Percentiles rank a stretch among this genome's conserved stretches.
phyloP scores from a whole-genome alignment of 768 basidiomycete genomes.

The Termitomyces sp. region DNA sequence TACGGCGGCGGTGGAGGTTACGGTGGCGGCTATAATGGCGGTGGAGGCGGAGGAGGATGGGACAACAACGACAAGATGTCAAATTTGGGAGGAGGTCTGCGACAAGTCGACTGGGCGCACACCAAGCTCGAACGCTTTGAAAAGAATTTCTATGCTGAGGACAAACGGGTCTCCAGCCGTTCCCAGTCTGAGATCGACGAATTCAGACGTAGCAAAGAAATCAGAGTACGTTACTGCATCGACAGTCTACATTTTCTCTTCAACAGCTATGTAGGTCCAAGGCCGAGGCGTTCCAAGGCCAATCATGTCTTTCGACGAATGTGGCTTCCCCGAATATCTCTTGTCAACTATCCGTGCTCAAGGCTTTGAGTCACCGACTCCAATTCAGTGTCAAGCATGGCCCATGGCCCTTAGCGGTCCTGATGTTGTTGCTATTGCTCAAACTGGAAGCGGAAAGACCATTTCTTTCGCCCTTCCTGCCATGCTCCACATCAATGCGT shows the following conservation, averaged over 20 bases:
- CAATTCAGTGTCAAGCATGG: slow-evolving; percentile 99
- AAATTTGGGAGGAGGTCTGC: slow-evolving; percentile 77
- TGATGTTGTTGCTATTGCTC: slow-evolving; percentile 94
- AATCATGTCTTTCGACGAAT: slow-evolving; percentile 89
- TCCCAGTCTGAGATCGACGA: slow-evolving; percentile 87
- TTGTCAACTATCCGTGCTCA: slow-evolving; percentile 91
- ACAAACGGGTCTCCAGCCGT: slow-evolving; percentile 74
- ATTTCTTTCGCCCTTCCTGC: slow-evolving; percentile 98
- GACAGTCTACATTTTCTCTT: background rate
- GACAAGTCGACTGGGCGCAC: slow-evolving; percentile 79
- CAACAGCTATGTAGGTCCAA: slow-evolving; percentile 58
- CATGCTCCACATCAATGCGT: slow-evolving; percentile 99
- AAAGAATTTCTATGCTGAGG: slow-evolving; percentile 97
- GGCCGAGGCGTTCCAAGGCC: slow-evolving; percentile 88
- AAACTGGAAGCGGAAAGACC: slow-evolving; percentile 98
- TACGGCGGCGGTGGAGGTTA: slow-evolving; percentile 35
- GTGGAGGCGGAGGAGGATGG: slow-evolving; percentile 43
- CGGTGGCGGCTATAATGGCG: slow-evolving; percentile 34
- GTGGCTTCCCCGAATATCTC: slow-evolving; percentile 95
- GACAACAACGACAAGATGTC: slow-evolving; percentile 72
- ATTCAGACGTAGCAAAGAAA: slow-evolving; percentile 80
- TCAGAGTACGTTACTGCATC: slow-evolving; percentile 54
- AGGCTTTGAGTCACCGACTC: slow-evolving; percentile 87
- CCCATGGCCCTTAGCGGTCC: slow-evolving; percentile 96
- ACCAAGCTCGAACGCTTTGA: slow-evolving; percentile 83